A percentile compares a stretch with the other conserved stretches of the same genome.
These are phyloP conservation scores for Berberis vulgaris DNA, from an alignment of 164 flowering plant species.

Conservation along the genomic window DNA sequence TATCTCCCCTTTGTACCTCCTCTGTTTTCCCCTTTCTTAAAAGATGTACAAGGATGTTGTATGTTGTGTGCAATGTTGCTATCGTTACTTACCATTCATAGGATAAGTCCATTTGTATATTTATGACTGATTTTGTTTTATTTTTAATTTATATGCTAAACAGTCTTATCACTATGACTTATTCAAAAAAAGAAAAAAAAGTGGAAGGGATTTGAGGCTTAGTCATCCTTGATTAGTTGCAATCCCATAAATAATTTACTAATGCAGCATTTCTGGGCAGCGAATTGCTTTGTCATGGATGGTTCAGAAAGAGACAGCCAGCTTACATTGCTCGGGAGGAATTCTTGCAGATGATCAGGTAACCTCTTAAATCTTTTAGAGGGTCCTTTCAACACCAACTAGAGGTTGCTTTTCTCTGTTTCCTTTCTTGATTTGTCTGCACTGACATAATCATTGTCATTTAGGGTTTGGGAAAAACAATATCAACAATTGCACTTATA, in stretches of 20 bases:
- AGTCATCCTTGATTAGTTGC: neutral
- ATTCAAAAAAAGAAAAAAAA: too few species aligned
- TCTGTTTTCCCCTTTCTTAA: too few species aligned
- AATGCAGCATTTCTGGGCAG: conserved; percentile 30
- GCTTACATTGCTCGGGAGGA: conserved; percentile 68
- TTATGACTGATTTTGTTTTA: too few species aligned
- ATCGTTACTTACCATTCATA: too few species aligned
- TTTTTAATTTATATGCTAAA: too few species aligned
- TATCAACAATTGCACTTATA: conserved; percentile 87
- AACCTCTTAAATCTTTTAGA: neutral
- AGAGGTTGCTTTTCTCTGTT: neutral
- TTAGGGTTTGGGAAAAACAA: conserved; percentile 90
- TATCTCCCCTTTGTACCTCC: too few species aligned
- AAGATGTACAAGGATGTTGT: too few species aligned
- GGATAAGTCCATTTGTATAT: too few species aligned
- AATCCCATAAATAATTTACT: conserved; percentile 8
- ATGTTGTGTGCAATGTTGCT: too few species aligned
- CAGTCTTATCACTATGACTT: too few species aligned
- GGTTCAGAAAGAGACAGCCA: conserved; percentile 71
- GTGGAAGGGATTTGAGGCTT: neutral
- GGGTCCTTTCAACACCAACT: neutral
- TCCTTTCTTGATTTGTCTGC: neutral
- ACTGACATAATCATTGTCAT: conserved; percentile 5
- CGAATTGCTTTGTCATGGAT: conserved; percentile 91
- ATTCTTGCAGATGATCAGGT: conserved; percentile 99